Percentiles rank a stretch among this genome's conserved stretches.
These are phyloP conservation scores for Blastobotrys apis DNA, from an alignment of 1,139 yeast species.

Conservation along the genomic window DNA sequence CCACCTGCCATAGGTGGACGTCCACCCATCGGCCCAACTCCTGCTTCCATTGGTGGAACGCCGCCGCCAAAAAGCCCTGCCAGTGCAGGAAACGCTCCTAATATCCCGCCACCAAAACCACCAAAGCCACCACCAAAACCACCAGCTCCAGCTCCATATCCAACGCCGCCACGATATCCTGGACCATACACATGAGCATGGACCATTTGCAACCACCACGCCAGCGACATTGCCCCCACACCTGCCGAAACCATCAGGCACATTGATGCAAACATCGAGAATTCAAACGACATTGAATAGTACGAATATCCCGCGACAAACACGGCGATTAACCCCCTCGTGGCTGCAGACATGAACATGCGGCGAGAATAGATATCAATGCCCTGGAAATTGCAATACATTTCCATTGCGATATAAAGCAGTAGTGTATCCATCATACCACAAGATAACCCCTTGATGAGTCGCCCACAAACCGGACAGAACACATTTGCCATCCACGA, in stretches of 20 bases:
- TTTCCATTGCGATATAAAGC: constrained; percentile 2
- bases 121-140: not conserved
- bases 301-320: constrained; percentile 8
- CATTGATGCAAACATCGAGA: constrained; percentile 5
- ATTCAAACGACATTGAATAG: not conserved
- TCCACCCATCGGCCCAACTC: too few species aligned
- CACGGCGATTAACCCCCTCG: constrained; percentile 3
- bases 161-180: not conserved
- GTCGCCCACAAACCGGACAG: constrained; percentile 8
- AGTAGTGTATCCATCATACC: constrained; percentile 6
- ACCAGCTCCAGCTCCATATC: not conserved
- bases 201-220: constrained; percentile 2
- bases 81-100: not conserved
- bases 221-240: constrained; percentile 1
- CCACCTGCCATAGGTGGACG: too few species aligned
- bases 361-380: not conserved
- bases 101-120: not conserved
- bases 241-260: constrained; percentile 1
- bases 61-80: not conserved
- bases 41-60: too few species aligned
- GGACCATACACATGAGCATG: constrained; percentile 1
- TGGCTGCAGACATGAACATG: not conserved
- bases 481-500: constrained; percentile 1
- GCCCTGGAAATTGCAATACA: constrained; percentile 1
- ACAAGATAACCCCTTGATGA: constrained; percentile 5